Conservation (phyloP, 2,329 filamentous ascomycete genomes). For the Botryotinia convoluta region DNA sequence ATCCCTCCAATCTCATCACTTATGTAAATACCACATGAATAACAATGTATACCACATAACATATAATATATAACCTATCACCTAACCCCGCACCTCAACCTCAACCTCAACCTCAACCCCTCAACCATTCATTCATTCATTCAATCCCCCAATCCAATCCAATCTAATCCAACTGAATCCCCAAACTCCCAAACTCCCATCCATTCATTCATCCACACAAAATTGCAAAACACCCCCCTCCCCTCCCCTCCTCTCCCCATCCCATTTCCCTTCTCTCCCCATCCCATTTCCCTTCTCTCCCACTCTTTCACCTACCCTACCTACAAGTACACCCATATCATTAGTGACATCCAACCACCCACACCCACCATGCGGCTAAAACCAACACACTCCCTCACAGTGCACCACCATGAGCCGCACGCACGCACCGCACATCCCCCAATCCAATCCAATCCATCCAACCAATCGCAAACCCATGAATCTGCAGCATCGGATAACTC, state of each 20-base stretch:
- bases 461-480: neutral
- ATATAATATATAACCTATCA: neutral
- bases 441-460: neutral
- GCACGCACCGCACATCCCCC: neutral
- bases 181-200: neutral
- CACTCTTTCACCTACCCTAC: neutral
- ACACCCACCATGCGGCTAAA: slow-evolving; percentile 14
- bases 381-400: neutral
- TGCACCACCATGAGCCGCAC: slow-evolving; percentile 6
- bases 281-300: neutral
- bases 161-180: neutral
- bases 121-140: neutral
- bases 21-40: neutral
- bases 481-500: neutral
- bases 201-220: neutral
- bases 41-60: neutral
- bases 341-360: neutral
- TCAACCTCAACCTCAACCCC: neutral
- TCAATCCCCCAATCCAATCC: neutral
- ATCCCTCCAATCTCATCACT: neutral
- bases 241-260: neutral
- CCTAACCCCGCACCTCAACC: neutral
- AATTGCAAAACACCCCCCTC: neutral
- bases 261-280: neutral
- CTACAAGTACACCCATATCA: too few relatives aligned